phyloP scores from a whole-genome alignment of 768 basidiomycete genomes.

The Hericium alpestre region DNA sequence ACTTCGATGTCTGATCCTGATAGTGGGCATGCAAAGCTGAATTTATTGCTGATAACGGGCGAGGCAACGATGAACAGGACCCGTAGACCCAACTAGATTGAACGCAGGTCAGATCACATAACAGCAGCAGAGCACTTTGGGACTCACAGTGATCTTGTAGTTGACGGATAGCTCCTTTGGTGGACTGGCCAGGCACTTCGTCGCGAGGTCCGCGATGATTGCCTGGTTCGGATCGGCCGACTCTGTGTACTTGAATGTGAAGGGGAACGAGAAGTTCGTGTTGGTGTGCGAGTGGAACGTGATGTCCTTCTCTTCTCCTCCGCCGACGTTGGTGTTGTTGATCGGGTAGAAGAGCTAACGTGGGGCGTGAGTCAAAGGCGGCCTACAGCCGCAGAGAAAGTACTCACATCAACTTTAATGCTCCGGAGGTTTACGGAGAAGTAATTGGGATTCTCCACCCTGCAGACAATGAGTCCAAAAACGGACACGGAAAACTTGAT shows the following conservation, averaged over 20 bases:
- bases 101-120: slow-evolving; percentile 2
- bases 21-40: slow-evolving; percentile 60
- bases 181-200: slow-evolving; percentile 40
- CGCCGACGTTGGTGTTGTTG: slow-evolving; percentile 57
- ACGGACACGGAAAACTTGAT: slow-evolving; percentile 4
- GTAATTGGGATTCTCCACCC: slow-evolving; percentile 75
- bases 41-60: slow-evolving; percentile 51
- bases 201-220: slow-evolving; percentile 52
- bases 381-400: no score
- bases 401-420: slow-evolving; percentile 48
- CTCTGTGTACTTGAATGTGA: slow-evolving; percentile 52
- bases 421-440: slow-evolving; percentile 58
- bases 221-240: slow-evolving; percentile 37
- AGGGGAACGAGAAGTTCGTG: slow-evolving; percentile 70
- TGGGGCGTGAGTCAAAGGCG: no score
- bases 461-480: slow-evolving; percentile 19
- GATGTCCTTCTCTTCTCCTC: slow-evolving; percentile 38
- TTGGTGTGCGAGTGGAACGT: slow-evolving; percentile 36
- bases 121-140: slow-evolving; percentile 1
- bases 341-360: slow-evolving; percentile 66
- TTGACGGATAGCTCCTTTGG: slow-evolving; percentile 43
- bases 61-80: slow-evolving; percentile 57
- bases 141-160: slow-evolving; percentile 56
- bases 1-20: slow-evolving; percentile 23
- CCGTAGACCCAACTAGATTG: slow-evolving; percentile 46